These are phyloP conservation scores for Xylaria longipes DNA, from an alignment of 495 filamentous ascomycete species.

Conservation along the genomic window DNA sequence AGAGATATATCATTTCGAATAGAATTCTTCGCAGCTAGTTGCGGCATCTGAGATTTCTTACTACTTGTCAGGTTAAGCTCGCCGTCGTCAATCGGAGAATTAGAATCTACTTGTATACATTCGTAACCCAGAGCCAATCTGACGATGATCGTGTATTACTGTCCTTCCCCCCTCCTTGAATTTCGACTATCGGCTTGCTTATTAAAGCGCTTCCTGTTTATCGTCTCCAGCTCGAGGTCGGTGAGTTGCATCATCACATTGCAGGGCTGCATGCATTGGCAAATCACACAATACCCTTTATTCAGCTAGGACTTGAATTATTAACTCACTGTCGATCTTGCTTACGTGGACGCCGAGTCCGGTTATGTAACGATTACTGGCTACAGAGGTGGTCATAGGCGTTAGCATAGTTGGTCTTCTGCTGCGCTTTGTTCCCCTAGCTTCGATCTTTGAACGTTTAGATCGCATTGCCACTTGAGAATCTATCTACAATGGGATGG, in stretches of 20 bases:
- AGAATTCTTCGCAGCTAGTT: too few relatives aligned
- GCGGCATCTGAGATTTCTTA: too few relatives aligned
- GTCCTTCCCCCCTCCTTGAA: background rate
- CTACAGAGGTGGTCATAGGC: background rate
- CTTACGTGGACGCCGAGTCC: background rate
- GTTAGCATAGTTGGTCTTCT: background rate
- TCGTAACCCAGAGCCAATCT: background rate
- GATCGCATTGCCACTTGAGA: background rate
- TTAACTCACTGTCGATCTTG: background rate
- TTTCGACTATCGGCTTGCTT: background rate
- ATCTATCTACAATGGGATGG: background rate
- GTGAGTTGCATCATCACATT: slow-evolving; percentile 2
- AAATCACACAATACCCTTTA: background rate
- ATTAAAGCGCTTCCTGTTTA: background rate
- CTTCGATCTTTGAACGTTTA: background rate
- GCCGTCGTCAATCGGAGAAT: background rate
- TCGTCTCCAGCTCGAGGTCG: background rate
- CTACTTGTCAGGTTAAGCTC: background rate
- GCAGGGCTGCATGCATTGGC: background rate
- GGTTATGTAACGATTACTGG: background rate
- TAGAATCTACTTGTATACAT: background rate
- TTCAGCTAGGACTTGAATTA: background rate
- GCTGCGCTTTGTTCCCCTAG: background rate
- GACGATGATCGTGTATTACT: background rate
- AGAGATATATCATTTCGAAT: too few relatives aligned